A percentile compares a stretch with the other conserved stretches of the same genome.
These are phyloP conservation scores for Rhizopogon rudus DNA, from an alignment of 768 basidiomycete genomes.

Conservation along the genomic window DNA sequence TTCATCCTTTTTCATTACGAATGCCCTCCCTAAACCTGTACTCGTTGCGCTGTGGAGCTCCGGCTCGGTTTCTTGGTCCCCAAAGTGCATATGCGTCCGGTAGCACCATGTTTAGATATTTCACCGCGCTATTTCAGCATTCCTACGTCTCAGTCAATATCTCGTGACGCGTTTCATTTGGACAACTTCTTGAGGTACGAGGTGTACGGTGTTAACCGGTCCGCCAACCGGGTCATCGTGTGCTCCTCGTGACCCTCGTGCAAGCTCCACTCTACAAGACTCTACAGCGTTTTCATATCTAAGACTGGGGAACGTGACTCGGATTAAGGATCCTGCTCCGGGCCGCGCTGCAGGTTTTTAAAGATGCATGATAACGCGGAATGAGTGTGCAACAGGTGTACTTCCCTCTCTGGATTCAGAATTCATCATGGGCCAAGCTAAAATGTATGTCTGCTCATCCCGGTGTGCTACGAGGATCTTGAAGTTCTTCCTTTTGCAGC, in stretches of 20 bases:
- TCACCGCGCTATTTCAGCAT: too few relatives aligned
- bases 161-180: too few relatives aligned
- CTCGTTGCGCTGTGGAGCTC: too few relatives aligned
- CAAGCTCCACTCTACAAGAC: slow-evolving; percentile 4
- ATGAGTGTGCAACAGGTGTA: neutral
- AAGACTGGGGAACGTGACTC: slow-evolving; percentile 9
- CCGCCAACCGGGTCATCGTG: slow-evolving; percentile 3
- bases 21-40: too few relatives aligned
- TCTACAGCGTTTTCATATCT: slow-evolving; percentile 2
- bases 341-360: neutral
- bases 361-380: neutral
- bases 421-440: slow-evolving; percentile 34
- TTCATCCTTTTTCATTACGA: slow-evolving; percentile 19
- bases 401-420: neutral
- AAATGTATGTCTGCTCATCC: slow-evolving; percentile 39
- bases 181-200: neutral
- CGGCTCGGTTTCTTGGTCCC: too few relatives aligned
- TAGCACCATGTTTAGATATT: too few relatives aligned
- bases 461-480: neutral
- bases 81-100: too few relatives aligned
- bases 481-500: slow-evolving; percentile 2
- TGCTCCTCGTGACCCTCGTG: slow-evolving; percentile 12
- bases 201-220: slow-evolving; percentile 1
- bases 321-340: neutral
- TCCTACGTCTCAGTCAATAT: too few relatives aligned